A percentile compares a stretch with the other conserved stretches of the same genome.
phyloP scores from a whole-genome alignment of 1,284 basidiomycete species.

The Puccinia horiana region DNA sequence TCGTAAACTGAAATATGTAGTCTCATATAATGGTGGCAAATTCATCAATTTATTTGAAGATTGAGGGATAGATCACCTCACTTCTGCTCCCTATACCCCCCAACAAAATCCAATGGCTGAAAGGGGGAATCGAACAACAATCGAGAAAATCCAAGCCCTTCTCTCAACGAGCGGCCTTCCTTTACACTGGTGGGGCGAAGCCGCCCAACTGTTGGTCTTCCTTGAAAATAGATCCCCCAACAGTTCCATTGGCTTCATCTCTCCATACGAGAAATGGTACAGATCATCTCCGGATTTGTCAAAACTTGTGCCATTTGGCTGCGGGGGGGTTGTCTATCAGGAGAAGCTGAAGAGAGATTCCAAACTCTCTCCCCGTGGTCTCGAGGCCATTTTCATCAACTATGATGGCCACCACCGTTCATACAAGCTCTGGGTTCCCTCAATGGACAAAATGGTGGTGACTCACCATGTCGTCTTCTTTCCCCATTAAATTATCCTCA shows the following conservation, averaged over 20 bases:
- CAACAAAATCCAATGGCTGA: slow-evolving; percentile 1
- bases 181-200: slow-evolving; percentile 10
- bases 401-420: not conserved
- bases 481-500: not conserved
- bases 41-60: not conserved
- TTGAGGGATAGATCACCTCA: not conserved
- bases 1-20: not conserved
- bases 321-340: not conserved
- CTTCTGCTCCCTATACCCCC: slow-evolving; percentile 4
- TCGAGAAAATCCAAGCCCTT: not conserved
- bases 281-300: not conserved
- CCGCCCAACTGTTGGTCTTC: not conserved
- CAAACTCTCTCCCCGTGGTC: not conserved
- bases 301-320: not conserved
- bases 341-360: not conserved
- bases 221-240: not conserved
- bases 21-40: not conserved
- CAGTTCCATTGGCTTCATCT: not conserved
- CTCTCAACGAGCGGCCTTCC: not conserved
- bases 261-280: not conserved
- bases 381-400: not conserved
- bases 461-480: slow-evolving; percentile 2
- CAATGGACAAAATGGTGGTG: not conserved
- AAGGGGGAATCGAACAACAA: not conserved
- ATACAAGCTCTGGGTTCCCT: not conserved